Percentiles rank a stretch among this genome's conserved stretches.
These are phyloP conservation scores for Cucumis variabilis DNA, from an alignment of 331 rosid species.

Conservation along the genomic window DNA sequence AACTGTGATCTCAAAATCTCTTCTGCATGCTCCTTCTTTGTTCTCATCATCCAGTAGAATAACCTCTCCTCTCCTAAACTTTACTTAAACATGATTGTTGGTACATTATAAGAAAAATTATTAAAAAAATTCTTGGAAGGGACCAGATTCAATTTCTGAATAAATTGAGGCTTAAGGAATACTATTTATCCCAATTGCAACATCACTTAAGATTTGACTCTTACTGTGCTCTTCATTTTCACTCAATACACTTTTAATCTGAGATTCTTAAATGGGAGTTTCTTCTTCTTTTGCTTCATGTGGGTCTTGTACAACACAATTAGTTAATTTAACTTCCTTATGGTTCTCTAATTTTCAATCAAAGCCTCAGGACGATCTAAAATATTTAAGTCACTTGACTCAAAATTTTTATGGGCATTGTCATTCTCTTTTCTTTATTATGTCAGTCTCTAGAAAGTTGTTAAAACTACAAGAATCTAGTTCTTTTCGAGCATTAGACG, in stretches of 20 bases:
- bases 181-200: constrained; percentile 38
- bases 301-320: constrained; percentile 15
- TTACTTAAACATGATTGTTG: constrained; percentile 17
- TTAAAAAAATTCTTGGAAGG: constrained; percentile 25
- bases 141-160: constrained; percentile 45
- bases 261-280: background rate
- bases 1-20: background rate
- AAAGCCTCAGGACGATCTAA: constrained; percentile 43
- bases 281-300: constrained; percentile 21
- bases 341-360: constrained; percentile 47
- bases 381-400: constrained; percentile 41
- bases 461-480: background rate
- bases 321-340: constrained; percentile 35
- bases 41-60: constrained; percentile 28
- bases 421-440: constrained; percentile 47
- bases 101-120: constrained; percentile 36
- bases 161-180: constrained; percentile 27
- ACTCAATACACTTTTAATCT: background rate
- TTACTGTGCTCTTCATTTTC: background rate
- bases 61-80: background rate
- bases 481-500: background rate
- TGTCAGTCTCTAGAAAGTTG: constrained; percentile 10
- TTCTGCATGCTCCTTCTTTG: constrained; percentile 5
- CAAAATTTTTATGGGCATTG: constrained; percentile 42
- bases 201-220: constrained; percentile 28